Evolutionary conservation across 164 flowering plant species (phyloP).

Genomic region (Amborella trichopoda): DNA sequence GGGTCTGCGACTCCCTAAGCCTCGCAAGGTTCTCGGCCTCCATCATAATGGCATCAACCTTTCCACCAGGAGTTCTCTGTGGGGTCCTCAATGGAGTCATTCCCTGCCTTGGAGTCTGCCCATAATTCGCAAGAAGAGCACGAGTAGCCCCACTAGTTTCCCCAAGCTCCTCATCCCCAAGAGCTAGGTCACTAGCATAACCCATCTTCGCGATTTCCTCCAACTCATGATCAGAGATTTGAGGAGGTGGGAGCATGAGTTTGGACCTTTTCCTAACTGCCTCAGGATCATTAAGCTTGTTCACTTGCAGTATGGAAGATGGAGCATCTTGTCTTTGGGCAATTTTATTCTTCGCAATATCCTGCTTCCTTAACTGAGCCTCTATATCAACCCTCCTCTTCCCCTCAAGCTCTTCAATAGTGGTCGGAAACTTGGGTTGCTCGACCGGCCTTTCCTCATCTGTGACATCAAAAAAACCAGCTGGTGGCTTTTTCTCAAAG

Average conservation of each 20-base stretch:
- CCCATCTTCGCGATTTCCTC: slow-evolving; percentile 97
- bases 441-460: slow-evolving; percentile 81
- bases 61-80: slow-evolving; percentile 90
- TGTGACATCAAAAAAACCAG: slow-evolving; percentile 78
- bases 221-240: slow-evolving; percentile 87
- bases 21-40: slow-evolving; percentile 95
- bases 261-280: slow-evolving; percentile 85
- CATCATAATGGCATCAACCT: slow-evolving; percentile 98
- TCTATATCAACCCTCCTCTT: slow-evolving; percentile 82
- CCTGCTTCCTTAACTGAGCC: slow-evolving; percentile 82
- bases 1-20: slow-evolving; percentile 90
- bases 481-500: slow-evolving; percentile 95
- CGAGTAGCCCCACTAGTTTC: slow-evolving; percentile 82
- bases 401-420: slow-evolving; percentile 96
- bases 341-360: slow-evolving; percentile 81
- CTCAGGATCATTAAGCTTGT: slow-evolving; percentile 91
- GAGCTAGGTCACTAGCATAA: slow-evolving; percentile 82
- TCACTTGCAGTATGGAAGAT: slow-evolving; percentile 72
- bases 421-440: slow-evolving; percentile 72
- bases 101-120: slow-evolving; percentile 77
- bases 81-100: slow-evolving; percentile 87
- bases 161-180: slow-evolving; percentile 57
- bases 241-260: slow-evolving; percentile 92
- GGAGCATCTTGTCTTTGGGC: slow-evolving; percentile 95
- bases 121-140: slow-evolving; percentile 79